Percentiles rank a stretch among this genome's conserved stretches.
phyloP scores from a whole-genome alignment of 768 basidiomycete species.

The Candolleomyces eurysporus region DNA sequence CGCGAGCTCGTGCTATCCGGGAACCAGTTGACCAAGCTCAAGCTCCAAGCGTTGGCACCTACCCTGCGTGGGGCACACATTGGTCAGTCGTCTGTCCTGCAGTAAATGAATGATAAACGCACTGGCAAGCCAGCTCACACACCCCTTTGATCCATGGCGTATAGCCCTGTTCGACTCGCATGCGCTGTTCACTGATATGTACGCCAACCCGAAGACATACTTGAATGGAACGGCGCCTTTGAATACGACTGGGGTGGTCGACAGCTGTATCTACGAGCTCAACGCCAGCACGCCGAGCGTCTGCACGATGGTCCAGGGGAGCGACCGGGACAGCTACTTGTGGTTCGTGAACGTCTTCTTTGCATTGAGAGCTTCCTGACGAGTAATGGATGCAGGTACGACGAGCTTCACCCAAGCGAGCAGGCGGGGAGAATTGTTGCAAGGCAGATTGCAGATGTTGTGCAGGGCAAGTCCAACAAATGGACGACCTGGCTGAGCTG shows the following conservation, averaged over 20 bases:
- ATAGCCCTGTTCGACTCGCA: constrained; percentile 62
- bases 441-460: constrained; percentile 45
- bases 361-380: neutral
- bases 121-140: neutral
- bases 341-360: constrained; percentile 40
- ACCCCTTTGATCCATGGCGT: neutral
- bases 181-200: constrained; percentile 59
- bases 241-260: constrained; percentile 53
- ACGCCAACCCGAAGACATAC: constrained; percentile 46
- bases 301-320: constrained; percentile 39
- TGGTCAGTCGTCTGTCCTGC: constrained; percentile 33
- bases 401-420: constrained; percentile 62
- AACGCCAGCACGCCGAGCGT: constrained; percentile 24
- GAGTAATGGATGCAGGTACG: constrained; percentile 34
- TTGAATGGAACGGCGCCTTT: constrained; percentile 63
- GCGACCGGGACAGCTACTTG: constrained; percentile 55
- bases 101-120: too few species aligned
- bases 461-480: constrained; percentile 39
- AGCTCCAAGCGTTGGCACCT: constrained; percentile 48
- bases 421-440: constrained; percentile 56
- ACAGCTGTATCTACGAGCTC: constrained; percentile 44
- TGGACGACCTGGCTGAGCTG: constrained; percentile 49
- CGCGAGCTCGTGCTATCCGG: constrained; percentile 49
- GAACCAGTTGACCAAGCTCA: constrained; percentile 49
- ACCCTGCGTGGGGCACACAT: constrained; percentile 53